Evolutionary conservation across 345 rosid genomes (phyloP), one percentile per base, ranked within the genome.

Genomic region (Salix brachista): DNA sequence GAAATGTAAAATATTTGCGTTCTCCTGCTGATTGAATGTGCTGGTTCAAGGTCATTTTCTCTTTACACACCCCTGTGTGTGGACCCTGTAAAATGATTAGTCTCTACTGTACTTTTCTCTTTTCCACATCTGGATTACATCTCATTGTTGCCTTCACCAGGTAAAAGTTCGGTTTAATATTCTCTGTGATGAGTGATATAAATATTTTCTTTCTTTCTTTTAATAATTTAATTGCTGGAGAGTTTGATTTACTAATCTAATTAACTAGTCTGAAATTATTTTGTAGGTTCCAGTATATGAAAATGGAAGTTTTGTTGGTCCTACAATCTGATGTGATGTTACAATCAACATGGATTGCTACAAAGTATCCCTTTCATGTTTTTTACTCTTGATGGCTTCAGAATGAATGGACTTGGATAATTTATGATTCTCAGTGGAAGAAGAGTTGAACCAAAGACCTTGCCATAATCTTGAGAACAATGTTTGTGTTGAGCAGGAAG

Each of bases 281-380:
- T 48, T 48, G 65, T 80, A 95, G 99, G 99, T 95, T 83, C 97
- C 94, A 25, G 93, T 91, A 81, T 93, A 91, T 70, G 97, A 91
- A 85, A 87, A 83, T 75, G 99, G 99, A 32, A 95, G 93, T 79
- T 95, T 95, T 82, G 78, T 95, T 61, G 99, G 98, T 77, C 99
- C 99, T 48, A 95, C 99, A 71, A 81, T 95, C 84, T 77, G 91
- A 83, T 84, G 98, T 73, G 91, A 86, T 75, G 97, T 95, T 76
- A 88, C 92, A 62, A 80, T 88, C 37, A 94, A 91, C 77, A 95
- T 95, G 99, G 96, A 93, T 70, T 95, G 99, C 84, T 95, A 95
- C 90, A 91, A 93, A 98, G 99, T 90, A 83, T 54, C 13, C 9
- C 42, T 41, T 6, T 58, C 54, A 14, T 68, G 21, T 19, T 48